Evolutionary conservation across 305 asterid genomes (phyloP), one percentile per base, ranked within the genome.

Genomic region (Plantago coronopus): DNA sequence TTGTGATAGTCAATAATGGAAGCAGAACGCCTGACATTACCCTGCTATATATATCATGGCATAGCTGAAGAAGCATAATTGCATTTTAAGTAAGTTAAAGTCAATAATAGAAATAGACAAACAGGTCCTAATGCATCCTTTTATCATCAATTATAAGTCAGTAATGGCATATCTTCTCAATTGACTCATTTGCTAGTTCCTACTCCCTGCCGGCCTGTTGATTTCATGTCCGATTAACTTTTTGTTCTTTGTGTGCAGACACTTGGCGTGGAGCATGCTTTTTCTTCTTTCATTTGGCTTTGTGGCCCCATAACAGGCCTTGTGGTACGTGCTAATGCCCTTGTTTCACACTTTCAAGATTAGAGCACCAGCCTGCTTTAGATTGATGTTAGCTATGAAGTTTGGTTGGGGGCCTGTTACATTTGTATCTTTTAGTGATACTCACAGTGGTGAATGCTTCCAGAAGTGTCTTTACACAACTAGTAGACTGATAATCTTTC

Each of bases 241-340:
- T 70, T 45, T 66, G 76, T 70, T 69, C 45, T 73, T 68, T 54
- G 60, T 48, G 18, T 79, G 84, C 97, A 94, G 99, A 94, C 97
- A 27, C 97, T 94, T 70, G 99, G 99, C 54, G 83, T 94, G 74
- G 93, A 82, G 22, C 99, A 94, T 74, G 96, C 93, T 2, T 90
- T 90, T 71, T 90, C 99, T 66, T 94, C 99, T 37, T 94, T 94
- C 78, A 94, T 94, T 62, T 94, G 99, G 99, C 97, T 94, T 17
- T 94, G 99, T 56, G 99, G 99, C 73, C 99, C 99, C 47, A 94
- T 94, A 72, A 94, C 99, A 57, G 99, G 99, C 70, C 95, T 94
- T 61, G 90, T 89, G 96, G 99, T 94, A 87, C 54, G 95, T 64
- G 46, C 17, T 56, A 48, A 18, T 54, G 60, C 23, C 47, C 37